Conservation (phyloP, 2,329 filamentous ascomycete species). For the Didymella pinodella region DNA sequence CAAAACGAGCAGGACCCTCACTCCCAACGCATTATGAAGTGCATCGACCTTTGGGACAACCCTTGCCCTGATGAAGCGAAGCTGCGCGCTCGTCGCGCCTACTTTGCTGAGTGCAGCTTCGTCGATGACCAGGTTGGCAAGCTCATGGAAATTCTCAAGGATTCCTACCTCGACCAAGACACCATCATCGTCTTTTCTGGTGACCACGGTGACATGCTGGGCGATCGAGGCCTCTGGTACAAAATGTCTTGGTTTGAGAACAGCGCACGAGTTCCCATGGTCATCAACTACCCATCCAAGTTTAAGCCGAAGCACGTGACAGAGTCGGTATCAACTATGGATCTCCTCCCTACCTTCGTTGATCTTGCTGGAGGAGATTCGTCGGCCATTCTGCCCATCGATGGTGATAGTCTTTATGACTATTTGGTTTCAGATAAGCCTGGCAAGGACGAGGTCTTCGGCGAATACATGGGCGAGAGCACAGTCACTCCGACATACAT, state of each 20-base stretch:
- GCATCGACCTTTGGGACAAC: conserved; percentile 85
- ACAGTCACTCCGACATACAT: conserved; percentile 90
- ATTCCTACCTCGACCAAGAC: conserved; percentile 81
- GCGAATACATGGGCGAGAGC: conserved; percentile 94
- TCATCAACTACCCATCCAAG: conserved; percentile 79
- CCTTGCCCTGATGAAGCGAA: conserved; percentile 86
- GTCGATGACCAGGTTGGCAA: conserved; percentile 92
- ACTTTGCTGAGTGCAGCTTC: conserved; percentile 92
- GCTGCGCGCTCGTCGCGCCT: conserved; percentile 83
- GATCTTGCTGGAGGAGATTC: conserved; percentile 79
- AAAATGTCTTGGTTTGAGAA: conserved; percentile 98
- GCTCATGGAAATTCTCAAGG: conserved; percentile 77
- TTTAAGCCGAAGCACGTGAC: conserved; percentile 79
- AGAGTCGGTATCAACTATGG: conserved; percentile 88
- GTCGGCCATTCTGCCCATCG: conserved; percentile 77
- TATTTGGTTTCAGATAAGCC: conserved; percentile 53
- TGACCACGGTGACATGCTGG: conserved; percentile 95
- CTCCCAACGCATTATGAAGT: conserved; percentile 84
- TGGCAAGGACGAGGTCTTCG: conserved; percentile 85
- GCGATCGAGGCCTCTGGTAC: conserved; percentile 91
- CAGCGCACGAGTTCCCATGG: conserved; percentile 85
- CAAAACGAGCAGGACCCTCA: conserved; percentile 86
- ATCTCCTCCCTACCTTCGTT: conserved; percentile 87
- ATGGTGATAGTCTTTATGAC: conserved; percentile 74
- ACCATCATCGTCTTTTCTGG: conserved; percentile 93